Base-by-base conservation (phyloP, 306 rosid species). In the Sesbania bispinosa region DNA sequence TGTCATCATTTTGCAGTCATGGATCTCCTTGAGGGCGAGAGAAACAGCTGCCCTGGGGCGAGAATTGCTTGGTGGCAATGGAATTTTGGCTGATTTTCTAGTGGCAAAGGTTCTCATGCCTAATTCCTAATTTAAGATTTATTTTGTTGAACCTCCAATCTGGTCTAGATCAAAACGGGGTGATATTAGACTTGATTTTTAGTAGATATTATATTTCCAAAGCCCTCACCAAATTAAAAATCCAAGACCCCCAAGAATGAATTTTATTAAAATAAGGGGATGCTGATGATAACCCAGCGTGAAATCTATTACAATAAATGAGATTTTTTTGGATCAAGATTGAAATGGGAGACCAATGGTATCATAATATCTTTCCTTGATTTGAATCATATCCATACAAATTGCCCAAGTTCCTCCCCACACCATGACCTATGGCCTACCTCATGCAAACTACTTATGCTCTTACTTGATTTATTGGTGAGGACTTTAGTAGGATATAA, bases 11-110 rank as follows among this genome's bases (percentile, higher is more conserved):
- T 63, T 82, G 74, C 89, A 94, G 98, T 81, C 95, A 4, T 94
- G 98, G 98, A 87, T 94, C 81, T 83, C 84, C 68, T 76, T 83
- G 67, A 90, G 82, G 67, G 90, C 98, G 19, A 89, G 97, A 87
- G 97, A 94, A 85, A 94, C 95, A 2, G 98, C 92, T 60, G 92
- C 98, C 36, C 62, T 90, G 45, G 98, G 96, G 54, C 84, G 97
- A 69, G 98, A 94, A 79, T 86, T 94, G 64, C 97, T 94, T 4
- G 97, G 98, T 42, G 98, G 98, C 64, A 94, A 94, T 73, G 98
- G 98, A 80, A 86, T 94, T 57, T 73, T 90, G 80, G 64, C 90
- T 39, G 98, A 94, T 76, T 94, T 88, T 83, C 87, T 88, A 8
- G 96, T 90, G 73, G 98, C 94, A 52, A 94, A 90, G 96, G 98